Evolutionary conservation across 2,329 filamentous ascomycete species (phyloP).

Genomic region (Verticillium albo-atrum): DNA sequence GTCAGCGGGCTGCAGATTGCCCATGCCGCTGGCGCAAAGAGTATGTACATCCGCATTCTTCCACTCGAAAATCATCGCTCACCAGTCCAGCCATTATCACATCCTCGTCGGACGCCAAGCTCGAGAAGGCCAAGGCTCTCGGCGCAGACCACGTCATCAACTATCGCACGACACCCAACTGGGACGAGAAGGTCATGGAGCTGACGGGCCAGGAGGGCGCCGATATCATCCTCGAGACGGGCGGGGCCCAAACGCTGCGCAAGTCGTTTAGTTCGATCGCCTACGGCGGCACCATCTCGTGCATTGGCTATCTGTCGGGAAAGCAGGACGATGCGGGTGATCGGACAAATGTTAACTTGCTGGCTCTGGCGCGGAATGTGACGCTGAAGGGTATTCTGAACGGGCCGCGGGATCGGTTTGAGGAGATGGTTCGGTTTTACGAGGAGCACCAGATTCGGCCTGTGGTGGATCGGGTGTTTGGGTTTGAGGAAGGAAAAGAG

Average conservation of each 20-base stretch:
- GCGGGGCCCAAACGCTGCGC: slow-evolving; percentile 45
- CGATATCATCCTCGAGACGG: slow-evolving; percentile 52
- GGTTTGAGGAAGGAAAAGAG: slow-evolving; percentile 39
- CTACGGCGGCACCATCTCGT: slow-evolving; percentile 50
- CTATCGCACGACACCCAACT: slow-evolving; percentile 46
- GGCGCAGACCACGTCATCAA: slow-evolving; percentile 51
- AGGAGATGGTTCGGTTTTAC: slow-evolving; percentile 49
- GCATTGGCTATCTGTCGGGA: slow-evolving; percentile 45
- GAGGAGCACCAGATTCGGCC: slow-evolving; percentile 38
- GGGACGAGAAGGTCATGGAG: slow-evolving; percentile 43
- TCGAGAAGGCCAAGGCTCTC: slow-evolving; percentile 38
- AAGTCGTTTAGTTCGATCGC: slow-evolving; percentile 49
- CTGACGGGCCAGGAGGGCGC: slow-evolving; percentile 41
- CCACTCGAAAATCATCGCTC: no score
- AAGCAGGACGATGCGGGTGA: slow-evolving; percentile 51
- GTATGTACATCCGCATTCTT: slow-evolving; percentile 27
- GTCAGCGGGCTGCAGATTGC: slow-evolving; percentile 50
- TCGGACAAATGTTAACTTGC: slow-evolving; percentile 55
- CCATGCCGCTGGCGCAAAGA: slow-evolving; percentile 43
- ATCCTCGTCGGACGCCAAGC: slow-evolving; percentile 48
- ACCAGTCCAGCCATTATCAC: slow-evolving; percentile 54
- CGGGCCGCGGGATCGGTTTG: slow-evolving; percentile 49
- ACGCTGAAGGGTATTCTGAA: slow-evolving; percentile 55
- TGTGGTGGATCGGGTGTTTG: slow-evolving; percentile 43
- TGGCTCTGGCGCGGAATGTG: slow-evolving; percentile 40